A percentile compares a stretch with the other conserved stretches of the same genome.
Conservation (phyloP, 2,329 filamentous ascomycete genomes). For the Trichoderma endophyticum region DNA sequence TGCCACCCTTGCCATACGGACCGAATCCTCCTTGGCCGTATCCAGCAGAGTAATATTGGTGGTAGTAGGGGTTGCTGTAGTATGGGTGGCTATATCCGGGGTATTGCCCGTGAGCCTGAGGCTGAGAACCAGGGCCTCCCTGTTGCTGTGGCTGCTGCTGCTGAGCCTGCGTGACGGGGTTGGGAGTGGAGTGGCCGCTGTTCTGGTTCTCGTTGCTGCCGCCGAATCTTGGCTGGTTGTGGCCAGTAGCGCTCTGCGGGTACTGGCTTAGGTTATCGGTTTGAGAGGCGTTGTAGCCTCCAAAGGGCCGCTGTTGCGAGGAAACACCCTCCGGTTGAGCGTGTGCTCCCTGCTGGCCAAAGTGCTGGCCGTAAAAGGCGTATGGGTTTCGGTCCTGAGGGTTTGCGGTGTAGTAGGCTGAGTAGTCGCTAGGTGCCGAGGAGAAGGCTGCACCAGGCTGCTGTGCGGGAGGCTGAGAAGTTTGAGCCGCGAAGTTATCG, state of each 20-base stretch:
- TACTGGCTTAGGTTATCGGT: slow-evolving; percentile 65
- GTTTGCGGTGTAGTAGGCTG: slow-evolving; percentile 80
- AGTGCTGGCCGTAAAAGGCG: slow-evolving; percentile 70
- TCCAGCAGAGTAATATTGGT: slow-evolving; percentile 56
- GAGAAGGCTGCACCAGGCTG: slow-evolving; percentile 66
- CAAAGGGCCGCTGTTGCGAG: slow-evolving; percentile 70
- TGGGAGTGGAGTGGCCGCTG: slow-evolving; percentile 88
- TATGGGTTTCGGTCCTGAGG: slow-evolving; percentile 70
- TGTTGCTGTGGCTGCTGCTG: slow-evolving; percentile 49
- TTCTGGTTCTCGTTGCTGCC: slow-evolving; percentile 67
- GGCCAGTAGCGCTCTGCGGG: slow-evolving; percentile 62
- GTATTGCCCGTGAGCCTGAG: slow-evolving; percentile 46
- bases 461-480: slow-evolving; percentile 55
- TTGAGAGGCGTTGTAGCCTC: slow-evolving; percentile 68
- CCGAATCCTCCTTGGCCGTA: slow-evolving; percentile 52
- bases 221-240: slow-evolving; percentile 58
- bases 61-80: slow-evolving; percentile 61
- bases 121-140: slow-evolving; percentile 43
- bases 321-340: slow-evolving; percentile 71
- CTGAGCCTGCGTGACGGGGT: slow-evolving; percentile 63
- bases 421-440: slow-evolving; percentile 75
- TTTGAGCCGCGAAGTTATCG: slow-evolving; percentile 59
- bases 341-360: slow-evolving; percentile 54
- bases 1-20: slow-evolving; percentile 54
- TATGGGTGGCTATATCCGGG: slow-evolving; percentile 57